Evolutionary conservation across 176 grass and related monocot species (phyloP), one percentile per base, ranked within the genome.

Genomic region (Cymbopogon citratus): DNA sequence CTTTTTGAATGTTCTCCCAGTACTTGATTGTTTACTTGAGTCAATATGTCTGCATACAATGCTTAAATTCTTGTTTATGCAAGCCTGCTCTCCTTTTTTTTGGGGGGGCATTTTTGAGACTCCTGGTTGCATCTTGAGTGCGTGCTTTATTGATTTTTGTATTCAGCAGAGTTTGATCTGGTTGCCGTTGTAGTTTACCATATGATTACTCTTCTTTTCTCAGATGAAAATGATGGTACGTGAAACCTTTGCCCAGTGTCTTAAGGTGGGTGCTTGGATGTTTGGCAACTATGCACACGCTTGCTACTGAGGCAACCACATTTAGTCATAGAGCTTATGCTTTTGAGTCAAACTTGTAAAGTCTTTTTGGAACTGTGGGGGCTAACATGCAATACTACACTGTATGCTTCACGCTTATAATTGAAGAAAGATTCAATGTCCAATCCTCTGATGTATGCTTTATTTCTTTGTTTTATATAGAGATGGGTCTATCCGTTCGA

Each of bases 141-240:
- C 15, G 43, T 73, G 39, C 35, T 78, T 38, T 10, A 34, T 89
- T 81, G 81, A 80, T 84, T 26, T 89, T 84, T 84, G 46, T 52
- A 31, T 80, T 78, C 10, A 84, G 66, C 12, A 80, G 81, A 79
- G 13, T 77, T 40, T 64, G 51, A 81, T 89, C 57, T 81, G 74
- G 38, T 11, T 71, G 52, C 24, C 46, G 46, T 81, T 64, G 44
- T 87, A 75, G 85, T 91, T 91, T 85, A 92, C 83, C 69, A 65
- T 64, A 87, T 88, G 62, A 89, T 78, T 43, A 80, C 91, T 92
- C 69, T 90, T 92, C 89, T 93, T 91, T 89, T 93, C 63, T 80
- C 88, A 93, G 94, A 93, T 97, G 89, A 97, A 89, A 91, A 85
- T 93, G 94, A 93, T 93, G 94, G 87, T 88, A 97, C 88, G 94